Evolutionary conservation across 495 filamentous ascomycete species (phyloP).

Genomic region (Cladorrhinum samala): DNA sequence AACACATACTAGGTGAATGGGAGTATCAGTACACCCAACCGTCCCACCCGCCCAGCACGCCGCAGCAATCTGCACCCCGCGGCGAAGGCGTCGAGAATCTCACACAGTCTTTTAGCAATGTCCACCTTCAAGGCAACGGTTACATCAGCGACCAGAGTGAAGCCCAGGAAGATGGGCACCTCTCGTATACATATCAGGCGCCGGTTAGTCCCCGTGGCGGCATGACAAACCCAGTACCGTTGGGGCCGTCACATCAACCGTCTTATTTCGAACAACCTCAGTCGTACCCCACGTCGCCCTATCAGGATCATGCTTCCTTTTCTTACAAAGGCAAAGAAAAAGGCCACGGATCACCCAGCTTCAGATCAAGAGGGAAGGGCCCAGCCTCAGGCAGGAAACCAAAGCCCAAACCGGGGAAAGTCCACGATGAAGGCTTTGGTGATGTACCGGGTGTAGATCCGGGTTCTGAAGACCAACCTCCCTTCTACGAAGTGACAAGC

Average conservation of each 20-base stretch:
- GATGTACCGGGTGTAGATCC: background rate
- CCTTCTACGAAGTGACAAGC: background rate
- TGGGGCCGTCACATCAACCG: background rate
- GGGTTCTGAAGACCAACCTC: background rate
- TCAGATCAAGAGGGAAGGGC: background rate
- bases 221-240: background rate
- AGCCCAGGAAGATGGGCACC: background rate
- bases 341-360: background rate
- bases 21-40: conserved; percentile 6
- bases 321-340: conserved; percentile 5
- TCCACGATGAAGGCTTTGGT: background rate
- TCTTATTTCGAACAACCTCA: background rate
- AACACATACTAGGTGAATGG: conserved; percentile 1
- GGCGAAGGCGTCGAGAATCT: conserved; percentile 6
- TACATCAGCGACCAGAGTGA: conserved; percentile 1
- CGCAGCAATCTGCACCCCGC: conserved; percentile 4
- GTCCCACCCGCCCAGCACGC: background rate
- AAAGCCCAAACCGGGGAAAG: background rate
- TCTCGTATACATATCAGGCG: conserved; percentile 5
- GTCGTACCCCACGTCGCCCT: background rate
- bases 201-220: background rate
- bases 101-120: background rate
- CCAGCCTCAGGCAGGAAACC: background rate
- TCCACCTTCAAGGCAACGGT: conserved; percentile 1
- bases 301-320: background rate